Conservation (phyloP, 805 yeast genomes). For the Starmerella tilneyi region DNA sequence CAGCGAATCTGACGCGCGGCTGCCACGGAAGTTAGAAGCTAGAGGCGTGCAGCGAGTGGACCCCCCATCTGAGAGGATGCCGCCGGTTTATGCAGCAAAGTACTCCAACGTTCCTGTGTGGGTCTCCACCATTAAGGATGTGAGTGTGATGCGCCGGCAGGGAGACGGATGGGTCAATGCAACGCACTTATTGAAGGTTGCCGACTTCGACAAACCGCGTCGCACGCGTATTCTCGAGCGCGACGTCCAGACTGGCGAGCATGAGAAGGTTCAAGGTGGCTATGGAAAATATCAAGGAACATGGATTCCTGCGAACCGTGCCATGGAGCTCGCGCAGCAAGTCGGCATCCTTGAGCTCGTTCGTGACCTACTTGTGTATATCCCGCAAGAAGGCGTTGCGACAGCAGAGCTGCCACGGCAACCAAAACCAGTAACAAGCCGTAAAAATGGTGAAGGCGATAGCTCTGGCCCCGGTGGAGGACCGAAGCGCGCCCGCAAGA, state of each 20-base stretch:
- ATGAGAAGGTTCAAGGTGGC: constrained; percentile 94
- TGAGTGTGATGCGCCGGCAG: constrained; percentile 80
- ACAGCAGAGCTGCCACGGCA: constrained; percentile 36
- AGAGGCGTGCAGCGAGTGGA: neutral
- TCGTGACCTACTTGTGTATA: constrained; percentile 55
- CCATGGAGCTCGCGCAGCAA: constrained; percentile 54
- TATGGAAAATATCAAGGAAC: constrained; percentile 96
- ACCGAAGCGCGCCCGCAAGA: constrained; percentile 22
- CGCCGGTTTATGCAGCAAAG: constrained; percentile 35
- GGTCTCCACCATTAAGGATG: constrained; percentile 51
- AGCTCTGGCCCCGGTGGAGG: constrained; percentile 1
- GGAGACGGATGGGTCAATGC: constrained; percentile 95
- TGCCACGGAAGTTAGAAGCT: no score
- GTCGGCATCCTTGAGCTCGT: constrained; percentile 55
- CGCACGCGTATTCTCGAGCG: constrained; percentile 83
- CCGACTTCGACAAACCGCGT: constrained; percentile 88
- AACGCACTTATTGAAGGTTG: constrained; percentile 86
- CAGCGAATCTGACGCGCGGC: constrained; percentile 7
- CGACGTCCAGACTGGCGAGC: constrained; percentile 82
- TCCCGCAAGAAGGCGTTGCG: constrained; percentile 28
- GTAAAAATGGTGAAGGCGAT: constrained; percentile 22
- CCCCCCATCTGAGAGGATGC: constrained; percentile 10
- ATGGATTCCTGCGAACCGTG: constrained; percentile 82
- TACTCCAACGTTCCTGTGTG: constrained; percentile 39
- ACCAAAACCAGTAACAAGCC: constrained; percentile 45